Percentiles rank a stretch among this genome's conserved stretches.
Conservation (phyloP, 2,329 filamentous ascomycete species). For the Colletotrichum falcatum region DNA sequence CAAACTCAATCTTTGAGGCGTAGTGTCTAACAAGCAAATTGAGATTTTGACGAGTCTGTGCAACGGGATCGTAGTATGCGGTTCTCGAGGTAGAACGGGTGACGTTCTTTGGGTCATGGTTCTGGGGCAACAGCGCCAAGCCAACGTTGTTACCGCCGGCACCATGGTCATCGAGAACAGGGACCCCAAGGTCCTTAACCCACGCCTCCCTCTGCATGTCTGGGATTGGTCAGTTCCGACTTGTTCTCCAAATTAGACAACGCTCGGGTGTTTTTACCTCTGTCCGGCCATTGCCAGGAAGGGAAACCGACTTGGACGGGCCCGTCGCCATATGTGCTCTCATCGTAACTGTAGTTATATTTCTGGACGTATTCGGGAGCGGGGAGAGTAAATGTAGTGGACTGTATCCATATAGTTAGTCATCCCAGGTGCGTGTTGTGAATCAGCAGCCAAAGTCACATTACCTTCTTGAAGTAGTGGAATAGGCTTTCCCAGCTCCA, state of each 20-base stretch:
- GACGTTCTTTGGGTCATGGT: constrained; percentile 55
- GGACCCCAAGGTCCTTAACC: constrained; percentile 37
- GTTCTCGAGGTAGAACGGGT: constrained; percentile 50
- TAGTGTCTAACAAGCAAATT: constrained; percentile 51
- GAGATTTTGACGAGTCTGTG: constrained; percentile 52
- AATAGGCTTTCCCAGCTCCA: constrained; percentile 60
- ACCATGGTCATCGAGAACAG: constrained; percentile 38
- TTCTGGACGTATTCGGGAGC: constrained; percentile 46
- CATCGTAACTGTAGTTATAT: constrained; percentile 43
- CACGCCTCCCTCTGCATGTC: constrained; percentile 32
- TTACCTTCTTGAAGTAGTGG: constrained; percentile 59
- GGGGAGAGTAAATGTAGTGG: constrained; percentile 47
- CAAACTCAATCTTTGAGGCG: constrained; percentile 45
- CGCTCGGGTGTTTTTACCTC: constrained; percentile 15
- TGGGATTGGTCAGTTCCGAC: not conserved
- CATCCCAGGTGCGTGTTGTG: constrained; percentile 46
- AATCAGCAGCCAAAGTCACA: no score
- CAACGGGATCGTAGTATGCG: constrained; percentile 50
- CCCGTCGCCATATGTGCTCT: constrained; percentile 44
- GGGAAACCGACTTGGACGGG: constrained; percentile 44
- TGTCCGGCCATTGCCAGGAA: constrained; percentile 45
- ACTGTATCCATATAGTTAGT: constrained; percentile 46
- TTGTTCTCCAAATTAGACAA: accelerated
- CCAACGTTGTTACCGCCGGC: constrained; percentile 41
- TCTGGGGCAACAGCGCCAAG: constrained; percentile 47